Percentiles rank a stretch among this genome's conserved stretches.
Conservation (phyloP, 306 rosid genomes). For the Neltuma alba region DNA sequence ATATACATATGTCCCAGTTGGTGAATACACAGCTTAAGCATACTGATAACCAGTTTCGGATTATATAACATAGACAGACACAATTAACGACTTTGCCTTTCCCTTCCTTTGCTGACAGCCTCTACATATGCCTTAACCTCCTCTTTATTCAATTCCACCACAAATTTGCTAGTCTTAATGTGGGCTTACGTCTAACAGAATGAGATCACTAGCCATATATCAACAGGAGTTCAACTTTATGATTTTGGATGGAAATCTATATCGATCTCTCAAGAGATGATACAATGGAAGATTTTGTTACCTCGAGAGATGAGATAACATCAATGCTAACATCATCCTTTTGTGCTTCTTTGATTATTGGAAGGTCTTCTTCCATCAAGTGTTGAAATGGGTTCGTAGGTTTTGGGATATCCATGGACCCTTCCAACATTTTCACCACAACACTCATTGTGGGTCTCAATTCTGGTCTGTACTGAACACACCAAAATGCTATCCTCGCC, state of each 20-base stretch:
- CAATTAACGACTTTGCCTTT: not conserved
- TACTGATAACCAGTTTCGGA: not conserved
- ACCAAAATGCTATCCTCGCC: slow-evolving; percentile 40
- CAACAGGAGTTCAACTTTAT: too few species aligned
- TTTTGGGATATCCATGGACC: slow-evolving; percentile 32
- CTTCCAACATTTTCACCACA: slow-evolving; percentile 53
- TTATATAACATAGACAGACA: too few species aligned
- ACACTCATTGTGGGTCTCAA: slow-evolving; percentile 40
- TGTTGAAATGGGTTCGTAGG: slow-evolving; percentile 42
- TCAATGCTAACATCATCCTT: not conserved
- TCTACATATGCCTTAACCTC: too few species aligned
- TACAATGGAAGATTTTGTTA: not conserved
- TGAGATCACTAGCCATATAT: too few species aligned
- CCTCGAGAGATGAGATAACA: not conserved
- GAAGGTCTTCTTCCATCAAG: slow-evolving; percentile 9
- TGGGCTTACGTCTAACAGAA: too few species aligned
- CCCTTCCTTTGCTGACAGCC: too few species aligned
- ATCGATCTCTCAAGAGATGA: not conserved
- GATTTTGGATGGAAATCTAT: not conserved
- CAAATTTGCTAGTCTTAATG: too few species aligned
- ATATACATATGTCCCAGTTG: not conserved
- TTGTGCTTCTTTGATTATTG: not conserved
- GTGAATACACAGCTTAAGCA: too few species aligned
- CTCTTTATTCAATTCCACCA: too few species aligned
- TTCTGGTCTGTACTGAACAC: slow-evolving; percentile 44